A percentile compares a stretch with the other conserved stretches of the same genome.
Evolutionary conservation across 2,329 filamentous ascomycete genomes (phyloP).

Genomic region (Aspergillus neotritici): DNA sequence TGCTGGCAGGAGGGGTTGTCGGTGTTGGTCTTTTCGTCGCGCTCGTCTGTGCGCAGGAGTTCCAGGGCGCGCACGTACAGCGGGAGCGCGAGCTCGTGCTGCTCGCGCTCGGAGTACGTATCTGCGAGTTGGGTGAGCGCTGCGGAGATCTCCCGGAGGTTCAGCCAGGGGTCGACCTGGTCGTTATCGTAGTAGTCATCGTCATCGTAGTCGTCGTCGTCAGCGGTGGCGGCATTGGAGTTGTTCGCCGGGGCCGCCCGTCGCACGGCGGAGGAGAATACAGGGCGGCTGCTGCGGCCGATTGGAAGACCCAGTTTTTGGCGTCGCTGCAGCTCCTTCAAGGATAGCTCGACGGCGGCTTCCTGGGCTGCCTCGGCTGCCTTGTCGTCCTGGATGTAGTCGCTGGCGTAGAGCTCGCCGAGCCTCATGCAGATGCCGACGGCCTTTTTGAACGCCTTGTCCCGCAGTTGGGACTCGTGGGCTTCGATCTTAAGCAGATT

Average conservation of each 20-base stretch:
- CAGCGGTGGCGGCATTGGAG: too few relatives aligned
- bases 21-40: constrained; percentile 3
- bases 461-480: constrained; percentile 45
- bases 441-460: constrained; percentile 64
- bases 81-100: constrained; percentile 76
- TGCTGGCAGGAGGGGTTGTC: constrained; percentile 62
- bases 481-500: constrained; percentile 15
- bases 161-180: constrained; percentile 28
- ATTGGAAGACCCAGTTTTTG: constrained; percentile 62
- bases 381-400: constrained; percentile 67
- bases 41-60: constrained; percentile 50
- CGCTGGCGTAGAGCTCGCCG: constrained; percentile 72
- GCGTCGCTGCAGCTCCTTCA: constrained; percentile 68
- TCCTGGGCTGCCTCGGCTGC: constrained; percentile 69
- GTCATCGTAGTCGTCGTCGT: constrained; percentile 11
- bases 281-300: constrained; percentile 47
- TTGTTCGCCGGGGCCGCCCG: constrained; percentile 23
- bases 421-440: constrained; percentile 77
- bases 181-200: constrained; percentile 16
- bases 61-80: constrained; percentile 80
- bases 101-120: constrained; percentile 66
- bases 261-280: too few relatives aligned
- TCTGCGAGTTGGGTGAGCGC: constrained; percentile 59
- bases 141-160: constrained; percentile 33
- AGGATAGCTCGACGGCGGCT: constrained; percentile 73